Evolutionary conservation across 2,329 filamentous ascomycete species (phyloP).

Genomic region (Myotisia sp.): DNA sequence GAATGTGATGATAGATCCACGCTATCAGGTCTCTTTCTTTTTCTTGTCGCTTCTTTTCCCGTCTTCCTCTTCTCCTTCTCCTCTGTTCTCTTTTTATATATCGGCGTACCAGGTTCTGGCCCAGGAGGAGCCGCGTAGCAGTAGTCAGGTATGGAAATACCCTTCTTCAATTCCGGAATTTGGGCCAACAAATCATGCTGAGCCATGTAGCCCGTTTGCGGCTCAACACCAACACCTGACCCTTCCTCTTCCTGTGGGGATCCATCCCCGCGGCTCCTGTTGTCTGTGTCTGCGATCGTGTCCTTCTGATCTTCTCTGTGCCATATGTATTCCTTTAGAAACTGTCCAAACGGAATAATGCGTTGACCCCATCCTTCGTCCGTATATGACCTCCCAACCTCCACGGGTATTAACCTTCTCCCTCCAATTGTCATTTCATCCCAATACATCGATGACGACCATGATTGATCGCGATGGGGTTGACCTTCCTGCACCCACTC

Average conservation of each 20-base stretch:
- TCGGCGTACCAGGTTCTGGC: slow-evolving; percentile 36
- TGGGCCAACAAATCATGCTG: slow-evolving; percentile 81
- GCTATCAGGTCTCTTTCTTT: neutral
- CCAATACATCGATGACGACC: slow-evolving; percentile 62
- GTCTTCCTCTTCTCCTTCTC: slow-evolving; percentile 10
- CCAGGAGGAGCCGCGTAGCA: slow-evolving; percentile 58
- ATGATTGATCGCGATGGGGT: too few species aligned
- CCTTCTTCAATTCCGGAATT: slow-evolving; percentile 58
- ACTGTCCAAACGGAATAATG: slow-evolving; percentile 59
- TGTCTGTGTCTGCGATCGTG: neutral
- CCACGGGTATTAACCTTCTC: slow-evolving; percentile 66
- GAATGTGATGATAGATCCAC: neutral
- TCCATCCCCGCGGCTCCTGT: neutral
- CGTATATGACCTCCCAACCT: slow-evolving; percentile 76
- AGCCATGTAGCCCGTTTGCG: slow-evolving; percentile 63
- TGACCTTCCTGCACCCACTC: too few species aligned
- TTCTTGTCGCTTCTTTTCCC: slow-evolving; percentile 26
- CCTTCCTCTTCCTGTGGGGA: neutral
- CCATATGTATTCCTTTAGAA: slow-evolving; percentile 50
- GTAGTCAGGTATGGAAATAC: slow-evolving; percentile 70
- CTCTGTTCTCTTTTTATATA: slow-evolving; percentile 27
- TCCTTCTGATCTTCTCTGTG: slow-evolving; percentile 10
- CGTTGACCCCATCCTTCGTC: slow-evolving; percentile 73
- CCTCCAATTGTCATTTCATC: slow-evolving; percentile 60
- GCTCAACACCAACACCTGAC: neutral